A percentile compares a stretch with the other conserved stretches of the same genome.
These are phyloP conservation scores for Tuber magnatum DNA, from an alignment of 495 filamentous ascomycete genomes.

Conservation along the genomic window DNA sequence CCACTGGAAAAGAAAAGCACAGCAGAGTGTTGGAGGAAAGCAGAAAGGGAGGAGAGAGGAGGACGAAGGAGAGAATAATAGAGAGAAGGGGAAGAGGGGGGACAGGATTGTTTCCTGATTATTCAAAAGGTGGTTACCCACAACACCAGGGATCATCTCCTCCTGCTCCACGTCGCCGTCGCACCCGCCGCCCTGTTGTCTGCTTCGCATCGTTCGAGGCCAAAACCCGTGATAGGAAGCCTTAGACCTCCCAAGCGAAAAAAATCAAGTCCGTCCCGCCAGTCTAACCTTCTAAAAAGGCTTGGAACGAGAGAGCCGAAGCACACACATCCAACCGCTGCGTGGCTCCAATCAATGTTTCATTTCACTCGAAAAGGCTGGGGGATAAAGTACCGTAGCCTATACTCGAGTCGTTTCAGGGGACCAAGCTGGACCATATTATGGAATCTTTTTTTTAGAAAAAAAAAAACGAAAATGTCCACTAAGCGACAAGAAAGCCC, in stretches of 20 bases:
- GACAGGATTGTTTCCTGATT: conserved; percentile 1
- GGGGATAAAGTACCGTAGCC: neutral
- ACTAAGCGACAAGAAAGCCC: neutral
- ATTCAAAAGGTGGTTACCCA: neutral
- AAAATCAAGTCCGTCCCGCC: neutral
- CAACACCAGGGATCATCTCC: conserved; percentile 3
- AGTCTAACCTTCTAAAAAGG: neutral
- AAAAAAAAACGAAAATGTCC: neutral
- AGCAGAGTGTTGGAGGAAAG: conserved; percentile 14
- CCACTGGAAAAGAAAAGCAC: conserved; percentile 5
- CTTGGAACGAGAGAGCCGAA: neutral
- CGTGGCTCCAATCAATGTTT: conserved; percentile 39
- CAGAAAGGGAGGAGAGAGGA: conserved; percentile 22
- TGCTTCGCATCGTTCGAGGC: conserved; percentile 24
- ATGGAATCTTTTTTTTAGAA: neutral
- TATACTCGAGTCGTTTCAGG: neutral
- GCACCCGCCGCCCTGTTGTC: conserved; percentile 25
- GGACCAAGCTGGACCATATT: neutral
- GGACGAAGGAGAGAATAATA: conserved; percentile 15
- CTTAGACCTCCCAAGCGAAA: conserved; percentile 7
- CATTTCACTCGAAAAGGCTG: conserved; percentile 13
- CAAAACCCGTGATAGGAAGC: conserved; percentile 25
- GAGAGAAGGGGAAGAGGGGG: conserved; percentile 20
- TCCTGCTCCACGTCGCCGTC: conserved; percentile 17
- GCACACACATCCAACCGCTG: conserved; percentile 25